Percentiles rank a stretch among this genome's conserved stretches.
These are phyloP conservation scores for Cenchrus americanus DNA, from an alignment of 176 grass and related monocot genomes.

Conservation along the genomic window DNA sequence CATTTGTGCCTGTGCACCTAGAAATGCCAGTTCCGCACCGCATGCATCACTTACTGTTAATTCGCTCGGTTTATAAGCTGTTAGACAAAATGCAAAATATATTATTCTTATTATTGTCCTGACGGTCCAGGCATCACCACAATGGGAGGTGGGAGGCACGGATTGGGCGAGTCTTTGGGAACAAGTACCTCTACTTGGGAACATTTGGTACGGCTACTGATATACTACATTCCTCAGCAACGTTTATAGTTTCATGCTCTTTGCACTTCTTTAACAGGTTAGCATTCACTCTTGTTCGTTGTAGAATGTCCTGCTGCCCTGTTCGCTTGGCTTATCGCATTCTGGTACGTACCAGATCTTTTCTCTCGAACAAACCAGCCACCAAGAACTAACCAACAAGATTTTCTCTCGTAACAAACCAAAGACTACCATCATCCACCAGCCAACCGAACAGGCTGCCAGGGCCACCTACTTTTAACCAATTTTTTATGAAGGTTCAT, in stretches of 20 bases:
- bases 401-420: too few relatives aligned
- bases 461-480: conserved; percentile 51
- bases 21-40: neutral
- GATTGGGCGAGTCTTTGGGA: conserved; percentile 80
- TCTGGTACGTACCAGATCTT: too few relatives aligned
- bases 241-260: conserved; percentile 29
- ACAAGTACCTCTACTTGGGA: conserved; percentile 93
- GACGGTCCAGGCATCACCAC: conserved; percentile 75
- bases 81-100: neutral
- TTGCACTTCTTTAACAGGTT: conserved; percentile 19
- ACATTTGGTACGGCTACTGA: conserved; percentile 70
- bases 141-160: conserved; percentile 95
- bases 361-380: too few relatives aligned
- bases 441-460: too few relatives aligned
- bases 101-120: neutral
- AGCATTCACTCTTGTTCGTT: conserved; percentile 56
- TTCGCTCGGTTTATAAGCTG: neutral
- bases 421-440: too few relatives aligned
- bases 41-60: neutral
- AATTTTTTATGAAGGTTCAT: conserved; percentile 51
- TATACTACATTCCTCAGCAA: neutral
- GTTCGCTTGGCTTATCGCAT: too few relatives aligned
- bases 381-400: too few relatives aligned
- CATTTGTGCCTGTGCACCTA: neutral
- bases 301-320: conserved; percentile 29